Evolutionary conservation across 768 basidiomycete species (phyloP), one percentile per base, ranked within the genome.

Genomic region (Tylopilus rubrobrunneus): DNA sequence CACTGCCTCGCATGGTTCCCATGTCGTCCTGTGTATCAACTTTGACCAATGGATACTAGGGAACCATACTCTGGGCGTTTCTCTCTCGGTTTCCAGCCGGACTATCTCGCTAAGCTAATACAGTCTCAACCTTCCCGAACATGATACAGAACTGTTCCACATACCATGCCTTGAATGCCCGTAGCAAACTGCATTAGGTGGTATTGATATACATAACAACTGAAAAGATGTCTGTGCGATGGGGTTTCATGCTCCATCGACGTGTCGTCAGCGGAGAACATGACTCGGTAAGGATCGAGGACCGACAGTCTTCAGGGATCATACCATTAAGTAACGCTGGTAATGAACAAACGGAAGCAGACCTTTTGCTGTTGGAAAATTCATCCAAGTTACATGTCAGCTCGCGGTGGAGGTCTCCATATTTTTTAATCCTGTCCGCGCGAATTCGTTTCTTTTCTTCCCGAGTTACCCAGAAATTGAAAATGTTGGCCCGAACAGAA

Each of bases 171-270:
- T 19, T 64, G 58, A 7, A 77, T 51, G 11, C 63, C 55, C 10
- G 56, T 53, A 4, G 71, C 63, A 56, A 79, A 76, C 14, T 64
- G 68, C 62, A 76, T 73, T 47, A 76, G 57, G 53, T 80, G 79
- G 49, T 73, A 78, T 56, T 91, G 86, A 64, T 87, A 89, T 29
- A 87, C 79, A 60, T 85, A 90, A 46, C 84, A 86, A 50, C 87
- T 74, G 59, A 91, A 91, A 9, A 91, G 71, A 63, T 84, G 82
- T 40, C 83, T 80, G 67, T 89, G 87, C 0, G 83, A 79, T 1
- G 81, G 82, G 12, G 75, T 69, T 6, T 79, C 76, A n/a, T 69
- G 56, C 11, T 67, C 64, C 49, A 59, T 50, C 27, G 51, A 56
- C 17, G 56, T 49, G 45, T 67, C 70, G 51, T 67, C 67, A 23